These are phyloP conservation scores for Diaporthe humulicola DNA, from an alignment of 2,329 filamentous ascomycete species.

Conservation along the genomic window DNA sequence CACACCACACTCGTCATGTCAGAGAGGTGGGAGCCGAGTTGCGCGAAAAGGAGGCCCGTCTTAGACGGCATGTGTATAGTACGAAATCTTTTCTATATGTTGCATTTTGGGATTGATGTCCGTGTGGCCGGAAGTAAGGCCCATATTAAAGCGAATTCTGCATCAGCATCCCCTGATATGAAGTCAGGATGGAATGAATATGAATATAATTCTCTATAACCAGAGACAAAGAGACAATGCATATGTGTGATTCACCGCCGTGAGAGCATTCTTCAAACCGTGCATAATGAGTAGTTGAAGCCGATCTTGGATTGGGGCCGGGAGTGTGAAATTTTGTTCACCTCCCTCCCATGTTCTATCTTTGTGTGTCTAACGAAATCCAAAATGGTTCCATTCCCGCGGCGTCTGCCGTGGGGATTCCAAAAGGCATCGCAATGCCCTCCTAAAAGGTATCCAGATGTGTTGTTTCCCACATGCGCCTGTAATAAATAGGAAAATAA, in stretches of 20 bases:
- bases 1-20: not conserved
- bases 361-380: not conserved
- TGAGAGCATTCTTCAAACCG: not conserved
- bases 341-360: not conserved
- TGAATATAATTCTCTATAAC: constrained; percentile 5
- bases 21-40: not conserved
- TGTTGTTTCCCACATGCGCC: not conserved
- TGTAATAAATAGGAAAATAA: not conserved
- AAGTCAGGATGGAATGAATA: constrained; percentile 6
- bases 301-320: not conserved
- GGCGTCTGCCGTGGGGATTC: not conserved
- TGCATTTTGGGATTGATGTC: constrained; percentile 22
- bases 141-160: constrained; percentile 23
- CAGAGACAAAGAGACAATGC: too few species aligned
- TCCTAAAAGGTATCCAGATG: not conserved
- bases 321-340: not conserved
- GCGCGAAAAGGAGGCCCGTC: not conserved
- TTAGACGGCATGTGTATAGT: constrained; percentile 31
- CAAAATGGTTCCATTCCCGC: not conserved
- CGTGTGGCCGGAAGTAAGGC: not conserved
- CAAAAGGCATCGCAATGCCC: not conserved
- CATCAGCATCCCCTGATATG: not conserved
- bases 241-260: not conserved
- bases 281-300: not conserved
- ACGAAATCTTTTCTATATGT: constrained; percentile 10